phyloP scores from a whole-genome alignment of 768 basidiomycete genomes.

The Goffeauzyma gilvescens region DNA sequence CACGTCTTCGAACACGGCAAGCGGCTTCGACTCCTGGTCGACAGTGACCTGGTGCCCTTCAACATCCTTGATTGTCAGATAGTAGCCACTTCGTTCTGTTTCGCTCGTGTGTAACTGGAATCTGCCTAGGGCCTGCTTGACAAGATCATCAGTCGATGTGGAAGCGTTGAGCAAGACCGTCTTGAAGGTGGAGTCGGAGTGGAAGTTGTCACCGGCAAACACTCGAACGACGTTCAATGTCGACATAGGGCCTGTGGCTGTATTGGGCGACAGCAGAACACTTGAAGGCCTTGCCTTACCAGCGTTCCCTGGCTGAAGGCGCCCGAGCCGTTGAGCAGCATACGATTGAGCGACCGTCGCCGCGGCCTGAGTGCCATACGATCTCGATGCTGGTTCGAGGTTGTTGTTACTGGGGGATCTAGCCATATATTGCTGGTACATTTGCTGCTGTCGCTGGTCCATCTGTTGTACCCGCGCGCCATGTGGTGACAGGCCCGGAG shows the following conservation, averaged over 20 bases:
- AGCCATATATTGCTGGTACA: slow-evolving; percentile 77
- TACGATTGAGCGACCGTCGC: slow-evolving; percentile 44
- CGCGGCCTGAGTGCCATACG: slow-evolving; percentile 58
- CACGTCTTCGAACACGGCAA: slow-evolving; percentile 75
- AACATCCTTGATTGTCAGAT: slow-evolving; percentile 78
- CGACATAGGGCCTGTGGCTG: too few species aligned
- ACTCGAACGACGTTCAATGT: slow-evolving; percentile 87
- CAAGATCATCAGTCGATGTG: slow-evolving; percentile 64
- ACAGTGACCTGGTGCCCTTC: slow-evolving; percentile 62
- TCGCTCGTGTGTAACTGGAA: slow-evolving; percentile 47
- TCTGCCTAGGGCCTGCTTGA: slow-evolving; percentile 81
- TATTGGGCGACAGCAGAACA: too few species aligned
- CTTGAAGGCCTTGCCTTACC: too few species aligned
- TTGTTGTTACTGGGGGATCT: slow-evolving; percentile 50
- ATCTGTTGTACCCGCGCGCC: slow-evolving; percentile 56
- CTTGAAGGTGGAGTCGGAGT: slow-evolving; percentile 95
- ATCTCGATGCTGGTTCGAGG: slow-evolving; percentile 48
- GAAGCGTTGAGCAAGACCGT: slow-evolving; percentile 78
- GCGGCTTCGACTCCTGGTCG: slow-evolving; percentile 50
- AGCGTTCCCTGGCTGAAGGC: too few species aligned
- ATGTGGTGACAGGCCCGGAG: slow-evolving; percentile 43
- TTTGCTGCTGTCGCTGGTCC: slow-evolving; percentile 69
- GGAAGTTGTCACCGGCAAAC: slow-evolving; percentile 75
- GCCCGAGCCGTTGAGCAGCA: slow-evolving; percentile 25
- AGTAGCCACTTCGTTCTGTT: slow-evolving; percentile 48